Percentiles rank a stretch among this genome's conserved stretches.
Evolutionary conservation across 768 basidiomycete genomes (phyloP).

Genomic region (Trametes maxima): DNA sequence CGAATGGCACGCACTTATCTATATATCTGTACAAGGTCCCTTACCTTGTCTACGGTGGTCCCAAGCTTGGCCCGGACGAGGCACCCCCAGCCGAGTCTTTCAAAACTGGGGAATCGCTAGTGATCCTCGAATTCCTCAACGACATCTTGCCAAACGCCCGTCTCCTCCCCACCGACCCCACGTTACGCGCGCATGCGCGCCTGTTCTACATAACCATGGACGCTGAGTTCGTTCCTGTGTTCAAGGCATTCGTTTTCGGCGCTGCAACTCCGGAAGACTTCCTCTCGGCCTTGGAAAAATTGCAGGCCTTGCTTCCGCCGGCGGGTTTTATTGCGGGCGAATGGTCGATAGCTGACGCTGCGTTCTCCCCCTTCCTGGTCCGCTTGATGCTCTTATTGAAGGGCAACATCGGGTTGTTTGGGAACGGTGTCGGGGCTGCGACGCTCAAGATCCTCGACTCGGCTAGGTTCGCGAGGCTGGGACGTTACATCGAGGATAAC

Average conservation of each 20-base stretch:
- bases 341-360: constrained; percentile 66
- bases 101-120: constrained; percentile 61
- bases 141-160: constrained; percentile 52
- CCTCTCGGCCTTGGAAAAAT: constrained; percentile 45
- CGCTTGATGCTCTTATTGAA: constrained; percentile 46
- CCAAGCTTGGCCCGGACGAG: constrained; percentile 50
- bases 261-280: constrained; percentile 43
- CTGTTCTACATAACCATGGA: constrained; percentile 60
- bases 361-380: constrained; percentile 58
- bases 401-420: constrained; percentile 56
- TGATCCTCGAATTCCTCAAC: constrained; percentile 66
- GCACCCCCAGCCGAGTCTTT: constrained; percentile 57
- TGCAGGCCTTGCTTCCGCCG: constrained; percentile 52
- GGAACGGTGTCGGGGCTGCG: constrained; percentile 47
- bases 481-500: constrained; percentile 45
- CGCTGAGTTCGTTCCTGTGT: constrained; percentile 45
- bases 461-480: constrained; percentile 49
- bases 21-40: constrained; percentile 44
- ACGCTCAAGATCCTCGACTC: constrained; percentile 45
- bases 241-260: constrained; percentile 37
- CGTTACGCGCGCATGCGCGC: constrained; percentile 57
- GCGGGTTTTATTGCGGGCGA: constrained; percentile 46
- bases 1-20: constrained; percentile 25
- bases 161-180: constrained; percentile 56
- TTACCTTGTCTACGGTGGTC: constrained; percentile 62